Conservation (phyloP, 129 eudicot genomes). For the Heracleum sosnowskyi region DNA sequence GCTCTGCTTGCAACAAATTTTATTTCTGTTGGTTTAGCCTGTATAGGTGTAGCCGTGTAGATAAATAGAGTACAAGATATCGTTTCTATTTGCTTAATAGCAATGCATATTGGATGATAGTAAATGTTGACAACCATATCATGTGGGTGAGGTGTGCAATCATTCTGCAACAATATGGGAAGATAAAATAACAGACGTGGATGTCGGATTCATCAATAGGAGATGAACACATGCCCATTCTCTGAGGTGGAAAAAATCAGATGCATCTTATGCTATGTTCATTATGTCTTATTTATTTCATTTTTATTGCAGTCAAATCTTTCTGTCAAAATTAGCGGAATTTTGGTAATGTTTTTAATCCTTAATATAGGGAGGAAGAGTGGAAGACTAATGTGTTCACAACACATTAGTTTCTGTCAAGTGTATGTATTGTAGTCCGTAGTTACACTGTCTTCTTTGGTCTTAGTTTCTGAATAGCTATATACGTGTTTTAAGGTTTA, state of each 20-base stretch:
- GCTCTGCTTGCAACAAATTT: constrained; percentile 5
- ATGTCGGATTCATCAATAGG: constrained; percentile 2
- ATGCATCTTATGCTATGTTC: not conserved
- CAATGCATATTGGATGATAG: not conserved
- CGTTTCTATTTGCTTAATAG: not conserved
- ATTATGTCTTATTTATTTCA: not conserved
- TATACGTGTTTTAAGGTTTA: not conserved
- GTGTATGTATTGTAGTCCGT: not conserved
- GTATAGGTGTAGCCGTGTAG: constrained; percentile 2
- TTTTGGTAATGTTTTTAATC: not conserved
- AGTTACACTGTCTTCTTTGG: constrained; percentile 4
- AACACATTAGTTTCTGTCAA: not conserved
- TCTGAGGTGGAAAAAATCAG: not conserved
- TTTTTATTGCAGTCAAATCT: not conserved
- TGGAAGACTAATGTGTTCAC: not conserved
- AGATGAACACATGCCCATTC: constrained; percentile 13
- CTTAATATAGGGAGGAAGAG: not conserved
- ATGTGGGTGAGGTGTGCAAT: constrained; percentile 22
- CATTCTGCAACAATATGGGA: constrained; percentile 16
- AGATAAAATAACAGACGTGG: constrained; percentile 4
- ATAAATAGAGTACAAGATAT: constrained; percentile 10
- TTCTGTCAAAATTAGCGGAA: not conserved
- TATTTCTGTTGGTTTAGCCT: constrained; percentile 5
- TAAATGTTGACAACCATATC: constrained; percentile 7
- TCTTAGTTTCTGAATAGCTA: constrained; percentile 1